These are phyloP conservation scores for Polygonum maritimum DNA, from an alignment of 148 eudicot species.

Conservation along the genomic window DNA sequence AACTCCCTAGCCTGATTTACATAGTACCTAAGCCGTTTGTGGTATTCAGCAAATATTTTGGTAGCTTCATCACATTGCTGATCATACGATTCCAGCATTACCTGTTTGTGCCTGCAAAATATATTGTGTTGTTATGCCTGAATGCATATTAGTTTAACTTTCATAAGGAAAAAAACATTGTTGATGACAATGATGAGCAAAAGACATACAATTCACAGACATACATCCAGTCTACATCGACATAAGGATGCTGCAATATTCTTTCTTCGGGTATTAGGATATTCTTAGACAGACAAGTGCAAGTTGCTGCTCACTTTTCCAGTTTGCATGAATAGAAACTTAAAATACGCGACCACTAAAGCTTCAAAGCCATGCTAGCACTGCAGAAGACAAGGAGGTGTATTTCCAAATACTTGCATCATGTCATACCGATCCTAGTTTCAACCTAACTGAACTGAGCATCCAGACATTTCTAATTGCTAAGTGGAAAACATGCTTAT, in stretches of 20 bases:
- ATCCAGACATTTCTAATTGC: background rate
- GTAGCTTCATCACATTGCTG: constrained; percentile 97
- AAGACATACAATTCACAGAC: background rate
- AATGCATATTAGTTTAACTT: constrained; percentile 7
- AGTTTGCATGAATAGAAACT: background rate
- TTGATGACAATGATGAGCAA: background rate
- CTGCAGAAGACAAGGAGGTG: background rate
- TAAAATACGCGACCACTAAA: background rate
- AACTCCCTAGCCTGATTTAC: constrained; percentile 80
- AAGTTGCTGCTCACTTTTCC: background rate
- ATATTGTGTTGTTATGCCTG: background rate
- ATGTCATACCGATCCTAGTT: background rate
- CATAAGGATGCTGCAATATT: background rate
- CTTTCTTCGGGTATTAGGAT: background rate
- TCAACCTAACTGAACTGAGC: background rate
- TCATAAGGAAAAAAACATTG: background rate
- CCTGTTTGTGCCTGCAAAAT: constrained; percentile 86
- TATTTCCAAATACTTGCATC: background rate
- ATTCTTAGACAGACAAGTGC: background rate
- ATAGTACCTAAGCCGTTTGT: constrained; percentile 72
- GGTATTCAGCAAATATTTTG: constrained; percentile 91
- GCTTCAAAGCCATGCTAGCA: background rate
- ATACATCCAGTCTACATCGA: background rate
- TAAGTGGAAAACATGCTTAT: background rate
- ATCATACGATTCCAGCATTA: constrained; percentile 82